phyloP scores from a whole-genome alignment of 148 eudicot genomes.

The Rheum nobile region DNA sequence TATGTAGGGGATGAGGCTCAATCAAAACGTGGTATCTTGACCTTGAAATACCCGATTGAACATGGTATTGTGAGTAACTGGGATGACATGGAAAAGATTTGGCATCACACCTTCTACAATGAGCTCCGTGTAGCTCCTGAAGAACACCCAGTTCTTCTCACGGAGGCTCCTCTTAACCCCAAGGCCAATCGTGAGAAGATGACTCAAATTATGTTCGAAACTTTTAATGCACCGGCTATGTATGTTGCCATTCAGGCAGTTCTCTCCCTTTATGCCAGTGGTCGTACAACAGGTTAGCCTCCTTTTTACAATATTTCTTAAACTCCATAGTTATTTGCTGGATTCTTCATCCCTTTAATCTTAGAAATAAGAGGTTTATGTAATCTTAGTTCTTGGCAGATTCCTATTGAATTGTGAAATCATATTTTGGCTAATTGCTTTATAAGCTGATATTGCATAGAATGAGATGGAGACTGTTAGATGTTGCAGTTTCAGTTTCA shows the following conservation, averaged over 20 bases:
- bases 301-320: not conserved
- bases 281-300: slow-evolving; percentile 33
- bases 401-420: not conserved
- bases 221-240: slow-evolving; percentile 9
- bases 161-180: slow-evolving; percentile 16
- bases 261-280: slow-evolving; percentile 33
- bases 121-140: slow-evolving; percentile 18
- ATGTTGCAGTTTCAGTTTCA: too few species aligned
- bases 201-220: slow-evolving; percentile 21
- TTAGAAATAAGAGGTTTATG: not conserved
- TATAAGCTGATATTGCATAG: too few species aligned
- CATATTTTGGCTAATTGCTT: too few species aligned
- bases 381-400: not conserved
- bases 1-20: slow-evolving; percentile 14
- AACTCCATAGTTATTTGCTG: not conserved
- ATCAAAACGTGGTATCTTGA: slow-evolving; percentile 10
- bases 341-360: not conserved
- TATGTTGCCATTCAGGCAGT: slow-evolving; percentile 12
- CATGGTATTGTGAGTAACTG: slow-evolving; percentile 10
- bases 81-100: slow-evolving; percentile 12
- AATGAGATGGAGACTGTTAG: too few species aligned
- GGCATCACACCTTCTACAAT: slow-evolving; percentile 12
- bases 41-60: slow-evolving; percentile 11
- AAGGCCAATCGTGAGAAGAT: slow-evolving; percentile 29
- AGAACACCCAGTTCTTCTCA: slow-evolving; percentile 16